Base-by-base conservation (phyloP, 1,284 basidiomycete species). In the Amylostereum areolatum region DNA sequence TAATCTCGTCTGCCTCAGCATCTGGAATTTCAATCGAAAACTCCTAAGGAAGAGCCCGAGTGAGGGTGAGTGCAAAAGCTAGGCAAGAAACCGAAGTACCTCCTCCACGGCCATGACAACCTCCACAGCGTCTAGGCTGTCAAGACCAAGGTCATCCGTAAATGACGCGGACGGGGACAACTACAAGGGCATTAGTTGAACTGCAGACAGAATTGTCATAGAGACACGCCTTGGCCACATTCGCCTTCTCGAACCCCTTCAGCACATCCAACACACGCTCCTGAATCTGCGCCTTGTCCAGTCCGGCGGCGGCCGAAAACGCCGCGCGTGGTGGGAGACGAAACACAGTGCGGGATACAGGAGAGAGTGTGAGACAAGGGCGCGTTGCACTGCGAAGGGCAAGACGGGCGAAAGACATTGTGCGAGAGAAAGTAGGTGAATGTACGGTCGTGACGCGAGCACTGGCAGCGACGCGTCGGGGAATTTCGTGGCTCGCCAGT, bases 101-200 rank as follows among this genome's bases (percentile, higher is more conserved):
- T 99, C 96, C 73, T 99, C 97, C 59, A 99, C 90, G 43, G 96
- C 94, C 95, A 99, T 98, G 62, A 99, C 92, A 40, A 98, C 95
- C 70, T 99, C 97, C 40, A 99, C 96, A 43, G 94, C 84, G 69
- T 99, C 97, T 63, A 99, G 75, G 62, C 94, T 97, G 74, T 99
- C 97, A 45, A 99, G 80, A 36, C 93, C 90, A 51, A 99, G 83
- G 75, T 99, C 94, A 45, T 80, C 74, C 51, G 85, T 75, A 72
- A 99, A 98, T 32, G 85, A 80, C 29, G 96, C 77, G 12, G 82
- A 66, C 30, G 82, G 56, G 12, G 83, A 74, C 60, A 99, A 76
- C 96, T 97, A 57, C 25, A 42, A 46, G 47, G 50, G 27, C 32
- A 36, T 10, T 43, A 46, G 49, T 32, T 41, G 18, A 48, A 35